These are phyloP conservation scores for Metarhizium robertsii DNA, from an alignment of 2,329 filamentous ascomycete genomes.

Conservation along the genomic window DNA sequence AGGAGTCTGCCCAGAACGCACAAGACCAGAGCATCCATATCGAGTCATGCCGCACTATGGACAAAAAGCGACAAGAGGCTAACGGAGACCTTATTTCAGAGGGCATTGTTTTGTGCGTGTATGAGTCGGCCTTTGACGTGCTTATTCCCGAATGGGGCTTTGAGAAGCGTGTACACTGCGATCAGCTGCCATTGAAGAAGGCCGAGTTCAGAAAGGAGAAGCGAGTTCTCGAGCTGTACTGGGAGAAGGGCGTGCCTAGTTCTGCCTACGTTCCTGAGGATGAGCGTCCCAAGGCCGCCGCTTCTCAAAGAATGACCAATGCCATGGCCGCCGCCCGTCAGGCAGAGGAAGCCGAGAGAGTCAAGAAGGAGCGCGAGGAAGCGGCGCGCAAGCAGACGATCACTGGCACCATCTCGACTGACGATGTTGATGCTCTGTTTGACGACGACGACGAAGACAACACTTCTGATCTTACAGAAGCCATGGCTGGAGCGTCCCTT, in stretches of 20 bases:
- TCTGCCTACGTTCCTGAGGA: conserved; percentile 95
- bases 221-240: conserved; percentile 90
- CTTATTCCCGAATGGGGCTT: conserved; percentile 97
- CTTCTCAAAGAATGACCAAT: conserved; percentile 63
- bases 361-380: conserved; percentile 80
- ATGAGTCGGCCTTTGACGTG: conserved; percentile 97
- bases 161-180: conserved; percentile 98
- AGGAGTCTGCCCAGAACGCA: conserved; percentile 92
- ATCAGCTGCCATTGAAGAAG: conserved; percentile 95
- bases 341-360: conserved; percentile 72
- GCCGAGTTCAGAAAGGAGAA: conserved; percentile 98
- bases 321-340: conserved; percentile 69
- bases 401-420: conserved; percentile 85
- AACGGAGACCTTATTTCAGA: conserved; percentile 91
- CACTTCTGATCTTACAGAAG: conserved; percentile 79
- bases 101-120: conserved; percentile 92
- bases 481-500: conserved; percentile 83
- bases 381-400: conserved; percentile 88
- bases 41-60: conserved; percentile 92
- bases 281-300: conserved; percentile 78
- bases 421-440: conserved; percentile 91
- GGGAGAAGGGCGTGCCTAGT: conserved; percentile 98
- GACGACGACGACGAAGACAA: conserved; percentile 89
- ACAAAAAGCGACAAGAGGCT: conserved; percentile 76
- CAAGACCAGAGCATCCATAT: conserved; percentile 99